Percentiles rank a stretch among this genome's conserved stretches.
phyloP scores from a whole-genome alignment of 495 filamentous ascomycete genomes.

The Lasiosphaeria miniovina region DNA sequence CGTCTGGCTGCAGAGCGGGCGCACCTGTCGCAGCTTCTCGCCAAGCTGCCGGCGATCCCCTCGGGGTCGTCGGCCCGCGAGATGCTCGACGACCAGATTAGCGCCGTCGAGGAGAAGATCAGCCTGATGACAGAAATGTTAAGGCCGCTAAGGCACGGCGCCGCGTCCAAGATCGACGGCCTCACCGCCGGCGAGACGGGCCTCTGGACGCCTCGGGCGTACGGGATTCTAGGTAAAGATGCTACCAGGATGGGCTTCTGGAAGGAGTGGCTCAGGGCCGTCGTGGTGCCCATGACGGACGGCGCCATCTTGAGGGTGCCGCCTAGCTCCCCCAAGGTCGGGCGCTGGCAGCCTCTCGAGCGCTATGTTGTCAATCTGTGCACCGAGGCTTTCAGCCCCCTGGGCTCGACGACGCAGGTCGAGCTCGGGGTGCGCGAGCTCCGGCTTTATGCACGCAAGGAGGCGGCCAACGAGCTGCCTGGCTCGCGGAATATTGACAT shows the following conservation, averaged over 20 bases:
- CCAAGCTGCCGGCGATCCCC: slow-evolving; percentile 71
- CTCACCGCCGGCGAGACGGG: slow-evolving; percentile 94
- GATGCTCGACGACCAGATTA: slow-evolving; percentile 86
- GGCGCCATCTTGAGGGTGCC: slow-evolving; percentile 79
- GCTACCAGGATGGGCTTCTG: slow-evolving; percentile 83
- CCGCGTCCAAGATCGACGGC: slow-evolving; percentile 95
- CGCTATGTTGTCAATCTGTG: slow-evolving; percentile 97
- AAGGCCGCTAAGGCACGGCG: slow-evolving; percentile 86
- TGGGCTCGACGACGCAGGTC: slow-evolving; percentile 91
- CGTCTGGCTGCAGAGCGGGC: slow-evolving; percentile 85
- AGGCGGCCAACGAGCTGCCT: slow-evolving; percentile 90
- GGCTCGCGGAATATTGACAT: slow-evolving; percentile 89
- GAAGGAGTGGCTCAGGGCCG: slow-evolving; percentile 96
- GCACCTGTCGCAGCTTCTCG: slow-evolving; percentile 81
- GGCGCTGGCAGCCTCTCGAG: slow-evolving; percentile 95
- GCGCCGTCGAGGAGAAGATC: slow-evolving; percentile 95
- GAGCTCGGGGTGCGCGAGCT: slow-evolving; percentile 88
- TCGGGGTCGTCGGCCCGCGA: slow-evolving; percentile 82
- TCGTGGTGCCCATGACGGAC: slow-evolving; percentile 92
- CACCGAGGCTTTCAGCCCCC: slow-evolving; percentile 87
- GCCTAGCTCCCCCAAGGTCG: slow-evolving; percentile 82
- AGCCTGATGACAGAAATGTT: slow-evolving; percentile 93
- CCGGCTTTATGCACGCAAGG: slow-evolving; percentile 86
- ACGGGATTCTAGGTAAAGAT: slow-evolving; percentile 89
- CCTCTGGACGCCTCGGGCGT: slow-evolving; percentile 93